Evolutionary conservation across 768 basidiomycete genomes (phyloP), one percentile per base, ranked within the genome.

Genomic region (Leccinum rimulosum): DNA sequence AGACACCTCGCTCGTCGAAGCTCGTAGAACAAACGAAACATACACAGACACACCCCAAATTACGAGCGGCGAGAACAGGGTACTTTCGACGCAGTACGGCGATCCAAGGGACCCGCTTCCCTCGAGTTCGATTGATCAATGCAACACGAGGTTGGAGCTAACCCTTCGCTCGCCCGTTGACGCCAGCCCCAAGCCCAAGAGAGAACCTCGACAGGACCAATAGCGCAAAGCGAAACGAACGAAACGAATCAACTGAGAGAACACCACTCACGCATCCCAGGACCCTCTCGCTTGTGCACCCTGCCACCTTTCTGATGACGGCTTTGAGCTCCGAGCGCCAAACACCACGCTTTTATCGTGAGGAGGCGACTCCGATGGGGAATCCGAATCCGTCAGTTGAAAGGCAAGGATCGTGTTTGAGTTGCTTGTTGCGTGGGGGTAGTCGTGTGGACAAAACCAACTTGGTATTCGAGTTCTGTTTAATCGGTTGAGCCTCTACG

Each of bases 381-480:
- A 73, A 70, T 87, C 87, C 55, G 87, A 64, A 57, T 83, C 81
- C 77, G 85, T 82, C 22, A 82, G 64, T 53, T 88, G 84, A 64
- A 87, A 88, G 12, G 82, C 77, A 69, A 89, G 88, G 31, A 85
- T 78, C 82, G 83, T 85, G 66, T 88, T 17, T 75, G 27, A 88
- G 79, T 66, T 87, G 84, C 57, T 84, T 80, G 70, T 84, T 83
- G 14, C 58, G 61, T 0, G 86, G 83, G 3, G 84, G 77, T 70
- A 58, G 77, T 72, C 8, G 77, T 40, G 4, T n/a, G 40, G n/a
- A 40, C n/a, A 70, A 7, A 83, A 36, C 38, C 0, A 40, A 40
- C 38, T 40, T 40, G 17, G 17, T n/a, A 40, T 40, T n/a, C 38
- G 38, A 17, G 17, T n/a, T n/a, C 17, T 40, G 9, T 40, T n/a